Conservation (phyloP, 1,139 yeast species). For the Tardiomyces blankii region DNA sequence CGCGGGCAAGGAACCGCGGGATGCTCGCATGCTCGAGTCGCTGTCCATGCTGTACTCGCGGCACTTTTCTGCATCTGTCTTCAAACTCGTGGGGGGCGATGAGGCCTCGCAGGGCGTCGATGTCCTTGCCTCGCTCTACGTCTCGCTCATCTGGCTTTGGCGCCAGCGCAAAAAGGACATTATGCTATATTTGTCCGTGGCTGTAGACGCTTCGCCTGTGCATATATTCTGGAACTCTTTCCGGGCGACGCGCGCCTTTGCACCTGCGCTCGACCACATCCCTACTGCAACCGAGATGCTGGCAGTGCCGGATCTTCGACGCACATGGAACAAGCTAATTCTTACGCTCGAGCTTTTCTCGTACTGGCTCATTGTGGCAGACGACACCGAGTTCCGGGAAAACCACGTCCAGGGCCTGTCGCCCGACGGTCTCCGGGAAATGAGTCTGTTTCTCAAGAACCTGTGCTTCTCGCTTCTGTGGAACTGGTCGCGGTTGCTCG, state of each 20-base stretch:
- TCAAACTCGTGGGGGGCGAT: constrained; percentile 3
- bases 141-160: constrained; percentile 13
- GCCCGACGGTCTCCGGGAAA: constrained; percentile 32
- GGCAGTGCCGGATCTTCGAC: constrained; percentile 1
- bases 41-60: constrained; percentile 4
- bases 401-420: constrained; percentile 27
- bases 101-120: constrained; percentile 3
- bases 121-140: constrained; percentile 12
- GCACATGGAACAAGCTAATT: constrained; percentile 18
- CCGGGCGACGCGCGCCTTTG: neutral
- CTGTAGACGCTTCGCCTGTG: constrained; percentile 14
- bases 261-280: neutral
- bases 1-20: neutral
- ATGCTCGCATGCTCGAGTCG: neutral
- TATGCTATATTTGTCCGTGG: constrained; percentile 17
- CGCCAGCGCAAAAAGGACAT: constrained; percentile 17
- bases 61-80: constrained; percentile 5
- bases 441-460: constrained; percentile 42
- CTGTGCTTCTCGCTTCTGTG: constrained; percentile 48
- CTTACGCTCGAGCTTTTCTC: constrained; percentile 43
- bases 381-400: constrained; percentile 47
- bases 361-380: constrained; percentile 52
- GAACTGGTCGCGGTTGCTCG: constrained; percentile 16
- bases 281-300: neutral
- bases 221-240: constrained; percentile 9